Evolutionary conservation across 164 flowering plant species (phyloP), one percentile per base, ranked within the genome.

Genomic region (Warburgia ugandensis): DNA sequence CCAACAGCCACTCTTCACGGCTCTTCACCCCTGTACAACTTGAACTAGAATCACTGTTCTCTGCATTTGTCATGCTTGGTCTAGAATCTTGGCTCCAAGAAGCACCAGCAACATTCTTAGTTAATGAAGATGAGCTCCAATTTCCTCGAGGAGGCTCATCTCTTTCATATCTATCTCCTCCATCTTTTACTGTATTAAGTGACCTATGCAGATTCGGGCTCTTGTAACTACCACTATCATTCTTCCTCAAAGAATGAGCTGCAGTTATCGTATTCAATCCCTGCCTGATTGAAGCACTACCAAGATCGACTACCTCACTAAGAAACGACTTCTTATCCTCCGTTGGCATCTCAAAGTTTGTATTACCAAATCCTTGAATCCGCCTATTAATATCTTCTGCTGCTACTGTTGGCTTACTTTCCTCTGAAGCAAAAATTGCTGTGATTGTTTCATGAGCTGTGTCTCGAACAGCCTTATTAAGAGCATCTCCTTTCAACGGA

Each of bases 361-460:
- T 78, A 56, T 73, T 94, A 21, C 99, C 99, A 73, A 94, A 94
- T 3, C 99, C 99, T 68, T 89, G 81, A 45, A 94, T 94, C 45
- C 94, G 59, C 56, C 56, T 72, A 33, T 73, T 79, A 38, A 79
- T 70, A 47, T 76, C 67, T 59, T 86, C 95, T 1, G 68, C 26
- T 10, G 83, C 78, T n/a, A n/a, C n/a, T 20, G 61, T 29, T 22
- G 87, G 68, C 63, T 79, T 82, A 59, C 42, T 74, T 4, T 84
- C 82, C 32, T 86, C 96, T 4, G 70, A 70, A 31, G 87, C 71
- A 67, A 94, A 94, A 19, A 94, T 73, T 30, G 94, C 92, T 37
- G 87, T 60, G 12, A 86, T 63, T 45, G 89, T 68, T 63, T 94
- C 99, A 25, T 84, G 94, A 36, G 99, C 97, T 5, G 83, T 84